A percentile compares a stretch with the other conserved stretches of the same genome.
Conservation (phyloP, 148 eudicot species). For the Pharnaceum exiguum region DNA sequence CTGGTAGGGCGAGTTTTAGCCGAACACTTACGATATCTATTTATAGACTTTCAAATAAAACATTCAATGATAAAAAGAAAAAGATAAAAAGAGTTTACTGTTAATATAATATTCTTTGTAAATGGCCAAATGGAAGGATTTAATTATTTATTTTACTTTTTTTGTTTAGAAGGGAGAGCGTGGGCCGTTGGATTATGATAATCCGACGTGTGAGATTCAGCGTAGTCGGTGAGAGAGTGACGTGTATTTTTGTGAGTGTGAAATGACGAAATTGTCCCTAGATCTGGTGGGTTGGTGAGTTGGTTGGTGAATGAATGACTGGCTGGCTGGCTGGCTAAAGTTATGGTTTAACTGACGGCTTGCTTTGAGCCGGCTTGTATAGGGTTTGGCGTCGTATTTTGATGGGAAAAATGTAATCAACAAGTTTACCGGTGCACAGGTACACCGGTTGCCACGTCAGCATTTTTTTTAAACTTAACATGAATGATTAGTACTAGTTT, state of each 20-base stretch:
- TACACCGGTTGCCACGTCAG: too few relatives aligned
- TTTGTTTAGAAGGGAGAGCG: neutral
- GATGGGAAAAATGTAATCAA: too few relatives aligned
- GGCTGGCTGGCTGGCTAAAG: too few relatives aligned
- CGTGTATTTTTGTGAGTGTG: neutral
- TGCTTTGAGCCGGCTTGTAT: too few relatives aligned
- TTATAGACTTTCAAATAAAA: constrained; percentile 22
- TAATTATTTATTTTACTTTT: neutral
- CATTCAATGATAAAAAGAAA: too few relatives aligned
- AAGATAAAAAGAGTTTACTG: too few relatives aligned
- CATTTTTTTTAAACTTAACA: too few relatives aligned
- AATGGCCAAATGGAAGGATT: neutral
- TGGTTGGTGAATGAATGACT: constrained; percentile 11
- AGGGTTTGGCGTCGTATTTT: too few relatives aligned
- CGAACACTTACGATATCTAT: neutral
- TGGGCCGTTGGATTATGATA: constrained; percentile 9
- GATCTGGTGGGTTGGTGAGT: constrained; percentile 5
- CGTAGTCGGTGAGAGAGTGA: constrained; percentile 20
- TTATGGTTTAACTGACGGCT: too few relatives aligned
- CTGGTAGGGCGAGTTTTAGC: constrained; percentile 26
- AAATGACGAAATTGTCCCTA: constrained; percentile 10
- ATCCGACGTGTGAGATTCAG: constrained; percentile 6
- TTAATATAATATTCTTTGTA: neutral
- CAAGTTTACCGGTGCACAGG: too few relatives aligned
- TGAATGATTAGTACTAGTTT: too few relatives aligned